These are phyloP conservation scores for Meyerozyma smithsonii DNA, from an alignment of 1,139 yeast species.

Conservation along the genomic window DNA sequence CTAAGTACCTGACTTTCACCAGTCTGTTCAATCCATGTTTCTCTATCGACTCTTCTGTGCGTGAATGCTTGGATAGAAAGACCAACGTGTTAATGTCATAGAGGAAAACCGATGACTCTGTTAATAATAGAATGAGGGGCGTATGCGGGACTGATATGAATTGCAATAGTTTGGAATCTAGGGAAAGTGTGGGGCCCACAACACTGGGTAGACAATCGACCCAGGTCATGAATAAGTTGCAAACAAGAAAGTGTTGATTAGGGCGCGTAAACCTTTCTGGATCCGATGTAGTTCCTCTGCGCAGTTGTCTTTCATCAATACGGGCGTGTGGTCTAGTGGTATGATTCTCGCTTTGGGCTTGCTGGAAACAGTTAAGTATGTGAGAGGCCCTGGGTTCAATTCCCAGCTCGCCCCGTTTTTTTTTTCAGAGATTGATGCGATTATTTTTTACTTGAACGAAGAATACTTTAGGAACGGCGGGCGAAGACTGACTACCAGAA, in stretches of 20 bases:
- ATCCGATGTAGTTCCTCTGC: neutral
- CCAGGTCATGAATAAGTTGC: slow-evolving; percentile 28
- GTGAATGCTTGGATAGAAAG: slow-evolving; percentile 30
- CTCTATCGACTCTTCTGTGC: slow-evolving; percentile 27
- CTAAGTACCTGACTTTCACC: slow-evolving; percentile 24
- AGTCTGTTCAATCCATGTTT: slow-evolving; percentile 29
- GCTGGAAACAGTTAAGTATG: slow-evolving; percentile 7
- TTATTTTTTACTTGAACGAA: too few relatives aligned
- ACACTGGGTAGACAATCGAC: slow-evolving; percentile 30
- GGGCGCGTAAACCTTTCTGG: too few relatives aligned
- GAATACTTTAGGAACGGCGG: too few relatives aligned
- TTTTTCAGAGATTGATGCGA: too few relatives aligned
- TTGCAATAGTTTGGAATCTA: slow-evolving; percentile 20
- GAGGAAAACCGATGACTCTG: slow-evolving; percentile 23
- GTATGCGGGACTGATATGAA: slow-evolving; percentile 30
- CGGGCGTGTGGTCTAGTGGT: slow-evolving; percentile 4
- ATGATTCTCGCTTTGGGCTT: slow-evolving; percentile 4
- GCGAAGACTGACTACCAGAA: too few relatives aligned
- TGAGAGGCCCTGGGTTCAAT: slow-evolving; percentile 17
- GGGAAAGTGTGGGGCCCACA: slow-evolving; percentile 24
- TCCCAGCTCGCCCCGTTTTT: slow-evolving; percentile 14
- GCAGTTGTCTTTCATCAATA: neutral
- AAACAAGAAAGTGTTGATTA: too few relatives aligned
- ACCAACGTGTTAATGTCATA: slow-evolving; percentile 29
- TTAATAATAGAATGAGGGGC: slow-evolving; percentile 29